Conservation (phyloP, 2,329 filamentous ascomycete species). For the Colletotrichum shisoi region DNA sequence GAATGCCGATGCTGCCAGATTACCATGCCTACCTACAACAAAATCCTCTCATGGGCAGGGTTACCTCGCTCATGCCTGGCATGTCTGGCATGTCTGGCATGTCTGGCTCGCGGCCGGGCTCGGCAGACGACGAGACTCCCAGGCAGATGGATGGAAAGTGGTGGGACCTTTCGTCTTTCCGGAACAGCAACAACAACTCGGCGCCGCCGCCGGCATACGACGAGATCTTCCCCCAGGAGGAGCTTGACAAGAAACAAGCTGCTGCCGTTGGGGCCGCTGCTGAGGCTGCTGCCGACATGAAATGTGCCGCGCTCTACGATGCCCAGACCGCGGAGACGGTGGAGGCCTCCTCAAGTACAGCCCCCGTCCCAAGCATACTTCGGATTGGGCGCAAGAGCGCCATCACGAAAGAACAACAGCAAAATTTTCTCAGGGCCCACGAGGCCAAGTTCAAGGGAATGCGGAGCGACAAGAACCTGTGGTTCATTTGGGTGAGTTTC, state of each 20-base stretch:
- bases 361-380: conserved; percentile 52
- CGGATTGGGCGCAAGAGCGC: conserved; percentile 69
- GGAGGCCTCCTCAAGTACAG: conserved; percentile 41
- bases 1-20: conserved; percentile 70
- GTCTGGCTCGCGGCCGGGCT: conserved; percentile 59
- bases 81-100: conserved; percentile 71
- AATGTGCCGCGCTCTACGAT: conserved; percentile 64
- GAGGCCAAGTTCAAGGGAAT: conserved; percentile 70
- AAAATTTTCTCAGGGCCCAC: conserved; percentile 67
- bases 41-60: conserved; percentile 71
- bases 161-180: conserved; percentile 72
- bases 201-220: conserved; percentile 77
- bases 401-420: conserved; percentile 71
- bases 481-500: conserved; percentile 71
- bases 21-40: conserved; percentile 73
- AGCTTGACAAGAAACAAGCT: conserved; percentile 64
- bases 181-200: conserved; percentile 55
- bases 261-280: conserved; percentile 66
- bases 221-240: conserved; percentile 73
- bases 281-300: conserved; percentile 66
- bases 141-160: conserved; percentile 65
- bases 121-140: conserved; percentile 51
- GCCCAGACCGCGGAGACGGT: conserved; percentile 49
- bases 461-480: conserved; percentile 70
- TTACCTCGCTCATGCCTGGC: conserved; percentile 76